Evolutionary conservation across 345 rosid genomes (phyloP), one percentile per base, ranked within the genome.

Genomic region (Eucalyptus regnans): DNA sequence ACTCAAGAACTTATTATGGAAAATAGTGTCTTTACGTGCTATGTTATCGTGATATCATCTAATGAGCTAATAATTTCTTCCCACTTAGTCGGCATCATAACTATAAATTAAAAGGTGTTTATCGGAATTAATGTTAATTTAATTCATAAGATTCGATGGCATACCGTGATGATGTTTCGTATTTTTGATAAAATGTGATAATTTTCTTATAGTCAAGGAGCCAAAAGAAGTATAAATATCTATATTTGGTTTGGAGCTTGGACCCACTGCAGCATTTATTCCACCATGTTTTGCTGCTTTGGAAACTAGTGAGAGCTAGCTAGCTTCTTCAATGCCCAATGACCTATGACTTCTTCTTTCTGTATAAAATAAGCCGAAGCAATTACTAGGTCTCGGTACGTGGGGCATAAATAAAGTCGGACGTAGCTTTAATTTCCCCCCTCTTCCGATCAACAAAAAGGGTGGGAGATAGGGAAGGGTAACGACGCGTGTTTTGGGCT

Each of bases 401-500:
- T 7, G n/a, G 9, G 71, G 16, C 1, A 66, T 16, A 31, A 31
- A 66, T 31, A 33, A 66, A 31, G 79, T 31, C 12, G 3, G 37
- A 17, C 4, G 17, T 0, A 66, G 33, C 37, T 0, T 64, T 64
- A 0, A 7, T 12, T 14, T 64, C 3, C 13, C 0, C 33, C 76
- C 37, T 56, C 29, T 56, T 56, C 76, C 20, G 14, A 0, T 64
- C 76, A 64, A 64, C 76, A n/a, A 4, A 64, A 64, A 15, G 79
- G 41, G 41, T 14, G 20, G 43, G 4, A 17, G 43, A 33, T 33
- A 31, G 7, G 12, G 41, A 4, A 31, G 2, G 23, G 43, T 60
- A 1, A 27, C 4, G 66, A 60, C 16, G 7, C 66, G 31, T 60
- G 31, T 27, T 27, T 60, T 25, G 16, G 31, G 66, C 66, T 60